Percentiles rank a stretch among this genome's conserved stretches.
Evolutionary conservation across 139 green algal species (phyloP).

Genomic region (Coelastrella sp.): DNA sequence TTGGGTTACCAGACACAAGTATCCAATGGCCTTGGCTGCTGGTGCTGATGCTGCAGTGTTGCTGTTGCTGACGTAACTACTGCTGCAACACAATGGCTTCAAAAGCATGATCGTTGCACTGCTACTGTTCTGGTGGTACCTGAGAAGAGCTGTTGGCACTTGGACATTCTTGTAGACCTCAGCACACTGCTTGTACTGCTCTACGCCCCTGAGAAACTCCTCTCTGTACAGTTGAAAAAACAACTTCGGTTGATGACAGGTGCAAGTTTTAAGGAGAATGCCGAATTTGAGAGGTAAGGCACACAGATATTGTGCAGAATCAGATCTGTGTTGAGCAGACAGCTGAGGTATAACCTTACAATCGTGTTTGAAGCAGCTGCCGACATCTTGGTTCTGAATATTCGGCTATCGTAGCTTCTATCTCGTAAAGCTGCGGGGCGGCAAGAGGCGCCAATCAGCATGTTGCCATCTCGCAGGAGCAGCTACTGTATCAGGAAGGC

Average conservation of each 20-base stretch:
- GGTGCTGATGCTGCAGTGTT: not conserved
- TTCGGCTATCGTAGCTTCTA: slow-evolving; percentile 23
- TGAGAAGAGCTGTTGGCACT: slow-evolving; percentile 14
- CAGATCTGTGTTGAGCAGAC: not conserved
- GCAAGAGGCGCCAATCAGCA: not conserved
- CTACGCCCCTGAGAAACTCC: not conserved
- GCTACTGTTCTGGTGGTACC: not conserved
- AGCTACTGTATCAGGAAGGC: not conserved
- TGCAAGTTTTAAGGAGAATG: no score
- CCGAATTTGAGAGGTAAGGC: no score
- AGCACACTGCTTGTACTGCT: slow-evolving; percentile 16
- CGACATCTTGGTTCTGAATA: not conserved
- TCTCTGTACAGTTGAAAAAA: not conserved
- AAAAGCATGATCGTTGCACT: not conserved
- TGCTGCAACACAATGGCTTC: not conserved
- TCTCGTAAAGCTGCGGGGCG: slow-evolving; percentile 38
- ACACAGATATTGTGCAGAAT: not conserved
- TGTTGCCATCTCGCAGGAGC: not conserved
- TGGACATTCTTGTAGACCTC: not conserved
- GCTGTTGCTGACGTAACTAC: not conserved
- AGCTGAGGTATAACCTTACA: slow-evolving; percentile 16
- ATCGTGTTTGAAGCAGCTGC: not conserved
- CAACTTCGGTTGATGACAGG: not conserved
- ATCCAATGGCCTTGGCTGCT: no score
- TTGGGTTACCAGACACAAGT: no score